Evolutionary conservation across 106 monocot genomes (phyloP).

Genomic region (Dioscorea zingiberensis): DNA sequence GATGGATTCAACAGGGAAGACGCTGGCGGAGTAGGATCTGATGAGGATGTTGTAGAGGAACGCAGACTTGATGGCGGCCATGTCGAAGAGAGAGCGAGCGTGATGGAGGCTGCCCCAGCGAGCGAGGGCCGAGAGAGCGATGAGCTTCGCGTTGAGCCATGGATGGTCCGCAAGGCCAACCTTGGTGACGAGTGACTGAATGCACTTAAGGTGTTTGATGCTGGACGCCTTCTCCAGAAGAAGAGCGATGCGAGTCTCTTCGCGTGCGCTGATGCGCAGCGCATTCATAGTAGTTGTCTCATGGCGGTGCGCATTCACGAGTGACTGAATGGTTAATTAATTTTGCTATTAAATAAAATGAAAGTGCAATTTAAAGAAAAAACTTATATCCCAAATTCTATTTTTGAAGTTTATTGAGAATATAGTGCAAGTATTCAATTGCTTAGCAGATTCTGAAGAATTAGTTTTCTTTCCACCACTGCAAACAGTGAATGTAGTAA

Average conservation of each 20-base stretch:
- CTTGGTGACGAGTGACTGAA: constrained; percentile 37
- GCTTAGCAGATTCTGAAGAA: no score
- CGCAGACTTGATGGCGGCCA: background rate
- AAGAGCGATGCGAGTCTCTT: background rate
- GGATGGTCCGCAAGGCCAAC: constrained; percentile 21
- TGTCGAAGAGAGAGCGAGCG: constrained; percentile 31
- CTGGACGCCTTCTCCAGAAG: constrained; percentile 10
- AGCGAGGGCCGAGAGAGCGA: constrained; percentile 37
- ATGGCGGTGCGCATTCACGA: no score
- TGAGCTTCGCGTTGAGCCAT: constrained; percentile 21
- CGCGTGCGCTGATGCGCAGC: no score
- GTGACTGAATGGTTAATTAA: no score
- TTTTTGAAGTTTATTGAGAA: no score
- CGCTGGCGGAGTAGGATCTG: constrained; percentile 37
- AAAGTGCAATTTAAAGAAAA: no score
- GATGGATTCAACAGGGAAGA: constrained; percentile 31
- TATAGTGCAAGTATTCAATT: no score
- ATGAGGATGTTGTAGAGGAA: constrained; percentile 32
- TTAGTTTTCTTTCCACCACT: no score
- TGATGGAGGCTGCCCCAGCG: constrained; percentile 33
- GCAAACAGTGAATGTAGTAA: no score
- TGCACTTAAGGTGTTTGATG: constrained; percentile 26
- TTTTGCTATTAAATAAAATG: no score
- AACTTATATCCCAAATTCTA: no score
- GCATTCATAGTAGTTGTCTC: no score